phyloP scores from a whole-genome alignment of 331 rosid species.

The Phaseolus coccineus region DNA sequence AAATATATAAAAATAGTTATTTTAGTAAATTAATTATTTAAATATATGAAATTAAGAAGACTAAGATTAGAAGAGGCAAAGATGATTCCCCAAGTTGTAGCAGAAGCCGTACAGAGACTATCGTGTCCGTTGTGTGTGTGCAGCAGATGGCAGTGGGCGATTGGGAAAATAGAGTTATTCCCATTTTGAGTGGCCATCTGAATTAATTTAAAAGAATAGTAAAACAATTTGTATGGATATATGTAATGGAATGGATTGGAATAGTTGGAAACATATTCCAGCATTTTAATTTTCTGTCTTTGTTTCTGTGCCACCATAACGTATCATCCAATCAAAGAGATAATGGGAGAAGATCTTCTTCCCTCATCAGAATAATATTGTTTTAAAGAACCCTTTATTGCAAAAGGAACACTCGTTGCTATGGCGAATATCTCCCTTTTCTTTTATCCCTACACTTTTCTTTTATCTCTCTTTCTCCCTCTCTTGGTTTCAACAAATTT shows the following conservation, averaged over 20 bases:
- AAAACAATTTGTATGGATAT: constrained; percentile 27
- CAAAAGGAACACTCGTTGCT: constrained; percentile 56
- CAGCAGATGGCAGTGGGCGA: constrained; percentile 28
- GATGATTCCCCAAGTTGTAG: too few species aligned
- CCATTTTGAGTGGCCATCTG: constrained; percentile 6
- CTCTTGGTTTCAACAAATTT: constrained; percentile 30
- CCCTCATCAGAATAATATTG: constrained; percentile 60
- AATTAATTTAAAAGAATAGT: neutral
- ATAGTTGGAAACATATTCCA: constrained; percentile 59
- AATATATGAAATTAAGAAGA: too few species aligned
- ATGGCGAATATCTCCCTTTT: constrained; percentile 60
- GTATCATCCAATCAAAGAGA: constrained; percentile 62
- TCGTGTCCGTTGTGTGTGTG: constrained; percentile 8
- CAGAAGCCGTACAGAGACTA: neutral
- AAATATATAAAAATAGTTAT: too few species aligned
- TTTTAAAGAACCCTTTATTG: constrained; percentile 46
- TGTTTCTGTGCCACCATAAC: constrained; percentile 61
- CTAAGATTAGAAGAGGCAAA: too few species aligned
- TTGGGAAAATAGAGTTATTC: constrained; percentile 20
- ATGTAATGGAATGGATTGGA: constrained; percentile 53
- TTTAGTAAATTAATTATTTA: too few species aligned
- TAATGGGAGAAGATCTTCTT: constrained; percentile 70
- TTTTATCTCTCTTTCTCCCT: constrained; percentile 30
- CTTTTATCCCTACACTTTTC: constrained; percentile 38
- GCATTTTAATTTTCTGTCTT: constrained; percentile 42